These are phyloP conservation scores for Marsdenia floribunda DNA, from an alignment of 257 asterid species.

Conservation along the genomic window DNA sequence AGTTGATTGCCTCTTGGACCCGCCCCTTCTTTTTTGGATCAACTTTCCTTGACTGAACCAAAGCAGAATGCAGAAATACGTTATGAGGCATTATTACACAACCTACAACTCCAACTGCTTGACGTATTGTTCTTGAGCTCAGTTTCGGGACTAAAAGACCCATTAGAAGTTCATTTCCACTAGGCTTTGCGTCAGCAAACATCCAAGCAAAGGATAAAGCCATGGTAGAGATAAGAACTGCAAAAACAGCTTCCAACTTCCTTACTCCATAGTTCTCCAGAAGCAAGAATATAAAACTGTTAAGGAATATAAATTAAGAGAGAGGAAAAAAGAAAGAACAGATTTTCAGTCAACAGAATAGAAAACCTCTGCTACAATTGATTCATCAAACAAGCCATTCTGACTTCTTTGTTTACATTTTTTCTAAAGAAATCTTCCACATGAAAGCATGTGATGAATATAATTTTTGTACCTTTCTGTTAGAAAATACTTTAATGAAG, in stretches of 20 bases:
- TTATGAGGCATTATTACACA: conserved; percentile 99
- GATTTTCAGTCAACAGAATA: conserved; percentile 22
- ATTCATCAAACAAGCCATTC: not conserved
- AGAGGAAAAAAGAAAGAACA: conserved; percentile 8
- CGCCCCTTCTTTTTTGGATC: conserved; percentile 70
- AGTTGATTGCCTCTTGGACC: conserved; percentile 85
- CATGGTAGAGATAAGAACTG: conserved; percentile 87
- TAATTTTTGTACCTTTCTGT: not conserved
- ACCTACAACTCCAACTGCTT: conserved; percentile 99
- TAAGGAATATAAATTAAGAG: conserved; percentile 18
- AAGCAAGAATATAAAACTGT: conserved; percentile 88
- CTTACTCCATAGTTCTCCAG: conserved; percentile 99
- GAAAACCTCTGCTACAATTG: conserved; percentile 2
- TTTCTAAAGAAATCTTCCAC: not conserved
- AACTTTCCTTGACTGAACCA: conserved; percentile 84
- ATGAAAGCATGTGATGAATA: not conserved
- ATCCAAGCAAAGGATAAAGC: conserved; percentile 96
- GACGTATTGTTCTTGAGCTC: conserved; percentile 87
- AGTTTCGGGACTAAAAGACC: conserved; percentile 88
- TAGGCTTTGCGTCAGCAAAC: conserved; percentile 92
- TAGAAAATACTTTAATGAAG: not conserved
- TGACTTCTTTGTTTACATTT: not conserved
- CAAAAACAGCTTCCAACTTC: conserved; percentile 96
- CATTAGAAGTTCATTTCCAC: conserved; percentile 59
- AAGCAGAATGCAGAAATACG: conserved; percentile 90